Evolutionary conservation across 169 alveolate genomes (phyloP).

Genomic region (Cryptosporidium muris): DNA sequence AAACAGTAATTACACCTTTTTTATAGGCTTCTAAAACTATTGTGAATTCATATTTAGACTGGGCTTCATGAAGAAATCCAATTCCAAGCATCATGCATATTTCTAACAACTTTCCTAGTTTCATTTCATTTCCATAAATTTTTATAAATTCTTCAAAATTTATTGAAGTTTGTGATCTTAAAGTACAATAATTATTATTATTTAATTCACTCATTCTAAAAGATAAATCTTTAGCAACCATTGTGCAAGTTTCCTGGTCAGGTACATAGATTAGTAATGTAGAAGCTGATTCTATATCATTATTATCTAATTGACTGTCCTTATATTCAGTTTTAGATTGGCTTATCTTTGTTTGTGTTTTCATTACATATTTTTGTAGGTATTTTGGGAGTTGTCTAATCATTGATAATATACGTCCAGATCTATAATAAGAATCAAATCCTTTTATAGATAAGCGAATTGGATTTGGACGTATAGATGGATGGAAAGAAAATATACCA

Average conservation of each 20-base stretch:
- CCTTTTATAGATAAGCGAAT: conserved; percentile 33
- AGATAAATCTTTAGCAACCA: conserved; percentile 37
- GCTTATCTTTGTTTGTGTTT: not conserved
- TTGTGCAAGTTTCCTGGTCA: conserved; percentile 44
- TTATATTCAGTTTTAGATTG: not conserved
- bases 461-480: conserved; percentile 18
- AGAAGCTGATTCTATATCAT: not conserved
- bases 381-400: conserved; percentile 18
- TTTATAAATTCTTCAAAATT: no score
- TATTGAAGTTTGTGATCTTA: not conserved
- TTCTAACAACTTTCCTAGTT: not conserved
- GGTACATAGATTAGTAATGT: conserved; percentile 31
- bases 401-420: conserved; percentile 48
- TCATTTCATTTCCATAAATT: no score
- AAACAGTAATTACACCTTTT: conserved; percentile 14
- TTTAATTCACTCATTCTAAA: conserved; percentile 15
- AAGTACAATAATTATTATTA: not conserved
- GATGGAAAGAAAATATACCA: conserved; percentile 58
- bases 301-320: not conserved
- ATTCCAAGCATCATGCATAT: conserved; percentile 2
- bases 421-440: conserved; percentile 62
- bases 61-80: conserved; percentile 27
- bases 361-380: not conserved
- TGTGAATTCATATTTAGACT: conserved; percentile 9
- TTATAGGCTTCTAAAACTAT: conserved; percentile 5